A percentile compares a stretch with the other conserved stretches of the same genome.
Evolutionary conservation across 352 stramenopile species (phyloP).

Genomic region (Globisporangium viniferum): DNA sequence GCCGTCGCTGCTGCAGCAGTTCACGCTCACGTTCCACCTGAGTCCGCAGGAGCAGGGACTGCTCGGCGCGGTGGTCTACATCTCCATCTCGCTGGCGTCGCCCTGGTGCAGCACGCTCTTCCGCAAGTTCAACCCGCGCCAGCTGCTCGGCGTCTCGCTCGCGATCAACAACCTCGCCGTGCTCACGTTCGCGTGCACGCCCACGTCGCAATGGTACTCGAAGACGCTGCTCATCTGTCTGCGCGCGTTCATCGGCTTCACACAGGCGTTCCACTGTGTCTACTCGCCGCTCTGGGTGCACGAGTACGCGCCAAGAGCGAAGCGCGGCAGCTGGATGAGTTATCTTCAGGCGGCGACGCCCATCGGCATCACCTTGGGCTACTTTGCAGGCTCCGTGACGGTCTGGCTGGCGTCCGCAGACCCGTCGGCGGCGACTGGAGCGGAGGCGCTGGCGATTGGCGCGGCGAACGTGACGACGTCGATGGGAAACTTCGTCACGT

Average conservation of each 20-base stretch:
- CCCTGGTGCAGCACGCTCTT: slow-evolving; percentile 82
- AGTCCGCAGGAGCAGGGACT: slow-evolving; percentile 78
- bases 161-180: slow-evolving; percentile 77
- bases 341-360: slow-evolving; percentile 75
- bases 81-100: slow-evolving; percentile 74
- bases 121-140: slow-evolving; percentile 63
- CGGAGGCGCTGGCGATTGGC: slow-evolving; percentile 2
- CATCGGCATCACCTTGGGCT: slow-evolving; percentile 75
- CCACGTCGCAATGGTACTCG: slow-evolving; percentile 59
- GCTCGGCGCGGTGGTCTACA: slow-evolving; percentile 80
- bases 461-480: slow-evolving; percentile 14
- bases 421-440: slow-evolving; percentile 19
- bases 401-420: slow-evolving; percentile 40
- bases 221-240: slow-evolving; percentile 74
- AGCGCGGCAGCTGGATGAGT: slow-evolving; percentile 81
- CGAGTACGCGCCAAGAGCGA: slow-evolving; percentile 72
- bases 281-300: slow-evolving; percentile 87
- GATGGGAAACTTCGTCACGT: slow-evolving; percentile 12
- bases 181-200: slow-evolving; percentile 64
- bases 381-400: slow-evolving; percentile 72
- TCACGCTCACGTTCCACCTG: slow-evolving; percentile 74
- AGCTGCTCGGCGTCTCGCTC: slow-evolving; percentile 67
- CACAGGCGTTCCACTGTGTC: slow-evolving; percentile 81
- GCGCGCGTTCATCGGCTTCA: slow-evolving; percentile 68
- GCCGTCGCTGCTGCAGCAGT: slow-evolving; percentile 77